A percentile compares a stretch with the other conserved stretches of the same genome.
These are phyloP conservation scores for Fusarium torulosum DNA, from an alignment of 2,329 filamentous ascomycete genomes.

Conservation along the genomic window DNA sequence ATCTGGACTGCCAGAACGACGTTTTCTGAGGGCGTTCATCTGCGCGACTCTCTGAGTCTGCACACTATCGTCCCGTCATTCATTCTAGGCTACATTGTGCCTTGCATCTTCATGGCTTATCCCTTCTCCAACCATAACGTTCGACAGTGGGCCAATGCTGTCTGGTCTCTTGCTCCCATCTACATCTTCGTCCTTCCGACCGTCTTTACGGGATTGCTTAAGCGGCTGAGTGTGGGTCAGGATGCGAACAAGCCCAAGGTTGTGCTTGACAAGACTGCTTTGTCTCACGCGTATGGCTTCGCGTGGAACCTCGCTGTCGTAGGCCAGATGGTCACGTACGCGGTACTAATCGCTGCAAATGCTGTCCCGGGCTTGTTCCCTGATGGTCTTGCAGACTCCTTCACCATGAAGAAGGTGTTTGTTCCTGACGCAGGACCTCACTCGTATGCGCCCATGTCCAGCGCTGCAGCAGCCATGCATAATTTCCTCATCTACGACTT, in stretches of 20 bases:
- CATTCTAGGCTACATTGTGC: conserved; percentile 41
- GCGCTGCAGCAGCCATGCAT: conserved; percentile 32
- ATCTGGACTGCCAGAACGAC: conserved; percentile 28
- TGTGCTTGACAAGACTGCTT: conserved; percentile 34
- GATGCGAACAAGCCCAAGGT: conserved; percentile 30
- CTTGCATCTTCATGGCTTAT: conserved; percentile 32
- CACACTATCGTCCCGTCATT: conserved; percentile 40
- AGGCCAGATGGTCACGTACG: conserved; percentile 41
- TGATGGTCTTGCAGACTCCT: conserved; percentile 16
- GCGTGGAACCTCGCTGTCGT: conserved; percentile 45
- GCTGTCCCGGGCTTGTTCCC: conserved; percentile 38
- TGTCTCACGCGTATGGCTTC: conserved; percentile 44
- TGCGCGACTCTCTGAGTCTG: conserved; percentile 39
- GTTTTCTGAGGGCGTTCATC: conserved; percentile 22
- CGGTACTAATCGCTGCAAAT: conserved; percentile 19
- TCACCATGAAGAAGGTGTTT: conserved; percentile 37
- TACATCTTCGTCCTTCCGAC: conserved; percentile 32
- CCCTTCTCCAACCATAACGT: conserved; percentile 37
- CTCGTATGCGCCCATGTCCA: conserved; percentile 31
- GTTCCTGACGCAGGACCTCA: conserved; percentile 37
- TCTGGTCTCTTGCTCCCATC: conserved; percentile 44
- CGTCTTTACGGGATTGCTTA: conserved; percentile 34
- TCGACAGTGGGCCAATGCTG: conserved; percentile 40
- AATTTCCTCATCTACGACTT: conserved; percentile 48
- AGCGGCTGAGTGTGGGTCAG: conserved; percentile 43